These are phyloP conservation scores for Xylaria grammica DNA, from an alignment of 495 filamentous ascomycete species.

Conservation along the genomic window DNA sequence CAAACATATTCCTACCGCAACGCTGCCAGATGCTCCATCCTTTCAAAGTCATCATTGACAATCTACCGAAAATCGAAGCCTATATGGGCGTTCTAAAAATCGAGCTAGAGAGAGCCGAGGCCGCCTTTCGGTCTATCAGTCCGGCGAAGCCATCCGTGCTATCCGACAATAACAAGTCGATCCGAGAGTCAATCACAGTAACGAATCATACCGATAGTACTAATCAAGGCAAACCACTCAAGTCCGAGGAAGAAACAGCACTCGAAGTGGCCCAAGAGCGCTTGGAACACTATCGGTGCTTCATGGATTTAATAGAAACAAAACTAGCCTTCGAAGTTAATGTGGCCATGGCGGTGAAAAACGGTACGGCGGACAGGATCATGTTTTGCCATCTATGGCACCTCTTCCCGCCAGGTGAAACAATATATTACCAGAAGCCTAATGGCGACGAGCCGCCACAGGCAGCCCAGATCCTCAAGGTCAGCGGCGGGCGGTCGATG, in stretches of 20 bases:
- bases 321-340: conserved; percentile 9
- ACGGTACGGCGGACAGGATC: conserved; percentile 4
- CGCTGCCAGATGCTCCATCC: conserved; percentile 19
- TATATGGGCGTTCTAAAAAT: neutral
- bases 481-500: conserved; percentile 15
- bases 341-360: neutral
- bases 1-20: conserved; percentile 5
- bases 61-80: neutral
- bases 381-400: conserved; percentile 21
- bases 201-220: neutral
- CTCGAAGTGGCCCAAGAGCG: conserved; percentile 6
- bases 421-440: conserved; percentile 15
- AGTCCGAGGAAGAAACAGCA: neutral
- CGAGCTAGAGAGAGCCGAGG: neutral
- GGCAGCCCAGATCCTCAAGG: conserved; percentile 16
- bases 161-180: neutral
- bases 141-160: neutral
- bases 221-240: neutral
- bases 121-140: neutral
- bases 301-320: conserved; percentile 20
- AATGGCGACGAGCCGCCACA: conserved; percentile 16
- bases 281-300: conserved; percentile 15
- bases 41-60: conserved; percentile 18
- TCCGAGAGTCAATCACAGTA: neutral
- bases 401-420: conserved; percentile 19